Percentiles rank a stretch among this genome's conserved stretches.
Evolutionary conservation across 1,284 basidiomycete genomes (phyloP).

Genomic region (Ceratobasidium theobromae): DNA sequence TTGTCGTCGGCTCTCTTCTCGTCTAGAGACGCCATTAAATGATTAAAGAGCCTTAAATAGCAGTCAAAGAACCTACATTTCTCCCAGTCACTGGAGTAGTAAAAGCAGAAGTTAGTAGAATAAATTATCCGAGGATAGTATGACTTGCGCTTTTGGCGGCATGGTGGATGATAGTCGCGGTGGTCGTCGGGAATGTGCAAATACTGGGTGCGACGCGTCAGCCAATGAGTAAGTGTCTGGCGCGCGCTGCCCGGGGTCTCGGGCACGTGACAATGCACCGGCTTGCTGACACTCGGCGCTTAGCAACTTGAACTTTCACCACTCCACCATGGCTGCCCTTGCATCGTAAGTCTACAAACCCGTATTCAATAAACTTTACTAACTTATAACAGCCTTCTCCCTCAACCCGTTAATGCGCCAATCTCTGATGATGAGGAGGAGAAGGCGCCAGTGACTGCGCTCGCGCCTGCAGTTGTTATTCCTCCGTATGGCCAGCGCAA

Average conservation of each 20-base stretch:
- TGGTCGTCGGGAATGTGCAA: constrained; percentile 37
- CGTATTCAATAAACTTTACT: neutral
- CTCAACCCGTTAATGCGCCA: constrained; percentile 62
- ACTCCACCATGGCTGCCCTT: constrained; percentile 56
- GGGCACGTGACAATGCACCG: constrained; percentile 40
- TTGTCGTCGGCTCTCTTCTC: constrained; percentile 81
- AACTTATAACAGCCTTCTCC: constrained; percentile 55
- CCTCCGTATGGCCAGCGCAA: constrained; percentile 83
- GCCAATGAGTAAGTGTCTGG: constrained; percentile 19
- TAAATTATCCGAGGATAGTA: constrained; percentile 27
- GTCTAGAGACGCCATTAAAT: constrained; percentile 50
- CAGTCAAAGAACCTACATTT: constrained; percentile 66
- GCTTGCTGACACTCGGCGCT: constrained; percentile 26
- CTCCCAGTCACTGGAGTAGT: constrained; percentile 81
- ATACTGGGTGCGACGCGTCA: constrained; percentile 28
- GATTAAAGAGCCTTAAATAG: neutral
- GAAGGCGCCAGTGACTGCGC: constrained; percentile 44
- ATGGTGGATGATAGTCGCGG: constrained; percentile 47
- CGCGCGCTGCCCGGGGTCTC: constrained; percentile 40
- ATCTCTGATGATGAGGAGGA: constrained; percentile 63
- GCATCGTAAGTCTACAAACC: constrained; percentile 53
- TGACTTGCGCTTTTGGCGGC: constrained; percentile 77
- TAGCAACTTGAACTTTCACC: constrained; percentile 7
- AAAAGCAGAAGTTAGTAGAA: constrained; percentile 15
- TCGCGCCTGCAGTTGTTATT: constrained; percentile 55